These are phyloP conservation scores for Parasitella parasitica DNA, from an alignment of 371 early-diverging fungal species.

Conservation along the genomic window DNA sequence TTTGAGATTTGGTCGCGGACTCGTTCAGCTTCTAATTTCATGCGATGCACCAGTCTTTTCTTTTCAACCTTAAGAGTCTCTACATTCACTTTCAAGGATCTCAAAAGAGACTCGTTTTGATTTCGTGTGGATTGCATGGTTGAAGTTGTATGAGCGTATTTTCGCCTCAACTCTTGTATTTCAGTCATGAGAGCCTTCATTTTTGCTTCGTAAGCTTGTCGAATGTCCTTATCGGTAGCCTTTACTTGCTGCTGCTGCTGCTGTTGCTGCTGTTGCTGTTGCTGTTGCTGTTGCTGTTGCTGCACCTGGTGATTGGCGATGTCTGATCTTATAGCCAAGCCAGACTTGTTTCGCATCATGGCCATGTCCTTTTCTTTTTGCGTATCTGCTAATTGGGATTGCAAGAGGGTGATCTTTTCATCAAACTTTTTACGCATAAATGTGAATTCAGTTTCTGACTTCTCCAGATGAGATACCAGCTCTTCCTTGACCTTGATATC, in stretches of 20 bases:
- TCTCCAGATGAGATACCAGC: slow-evolving; percentile 58
- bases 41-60: slow-evolving; percentile 73
- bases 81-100: slow-evolving; percentile 52
- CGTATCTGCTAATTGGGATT: slow-evolving; percentile 54
- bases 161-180: slow-evolving; percentile 62
- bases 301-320: neutral
- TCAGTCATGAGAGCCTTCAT: slow-evolving; percentile 67
- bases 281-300: slow-evolving; percentile 4
- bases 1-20: slow-evolving; percentile 65
- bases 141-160: slow-evolving; percentile 58
- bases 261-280: slow-evolving; percentile 22
- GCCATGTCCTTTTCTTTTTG: slow-evolving; percentile 73
- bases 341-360: slow-evolving; percentile 30
- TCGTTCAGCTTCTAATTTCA: slow-evolving; percentile 70
- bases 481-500: slow-evolving; percentile 72
- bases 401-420: slow-evolving; percentile 60
- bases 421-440: slow-evolving; percentile 74
- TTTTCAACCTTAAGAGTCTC: slow-evolving; percentile 76
- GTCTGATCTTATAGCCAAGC: slow-evolving; percentile 21
- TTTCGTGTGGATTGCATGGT: slow-evolving; percentile 56
- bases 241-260: neutral
- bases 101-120: slow-evolving; percentile 54
- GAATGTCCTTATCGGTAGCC: slow-evolving; percentile 18
- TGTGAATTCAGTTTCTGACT: slow-evolving; percentile 55
- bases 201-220: slow-evolving; percentile 66